phyloP scores from a whole-genome alignment of 179 eudicot species.

The Drosera spatulata region DNA sequence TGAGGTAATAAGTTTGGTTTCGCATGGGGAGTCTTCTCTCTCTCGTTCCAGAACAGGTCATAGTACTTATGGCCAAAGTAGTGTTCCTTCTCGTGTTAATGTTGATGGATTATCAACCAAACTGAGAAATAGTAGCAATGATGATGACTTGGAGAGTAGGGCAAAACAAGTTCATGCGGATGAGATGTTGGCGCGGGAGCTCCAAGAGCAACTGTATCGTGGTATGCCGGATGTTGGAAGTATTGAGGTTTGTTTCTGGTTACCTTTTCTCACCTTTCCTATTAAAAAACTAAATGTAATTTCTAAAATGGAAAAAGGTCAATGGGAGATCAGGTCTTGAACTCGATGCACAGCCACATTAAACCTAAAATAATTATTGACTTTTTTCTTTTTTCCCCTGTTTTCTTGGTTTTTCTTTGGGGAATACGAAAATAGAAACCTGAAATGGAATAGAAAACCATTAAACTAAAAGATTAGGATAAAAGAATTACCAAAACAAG shows the following conservation, averaged over 20 bases:
- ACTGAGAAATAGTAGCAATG: constrained; percentile 16
- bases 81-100: constrained; percentile 24
- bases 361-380: too few relatives aligned
- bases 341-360: too few relatives aligned
- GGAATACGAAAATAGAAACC: too few relatives aligned
- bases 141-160: constrained; percentile 36
- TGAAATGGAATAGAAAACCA: too few relatives aligned
- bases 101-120: constrained; percentile 38
- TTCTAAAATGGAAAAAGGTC: too few relatives aligned
- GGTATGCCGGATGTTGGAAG: constrained; percentile 37
- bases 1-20: constrained; percentile 31
- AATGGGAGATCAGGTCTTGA: too few relatives aligned
- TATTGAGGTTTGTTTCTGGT: constrained; percentile 34
- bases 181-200: constrained; percentile 82
- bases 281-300: not conserved
- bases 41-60: constrained; percentile 22
- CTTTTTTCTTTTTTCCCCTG: too few relatives aligned
- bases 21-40: constrained; percentile 32
- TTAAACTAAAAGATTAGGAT: too few relatives aligned
- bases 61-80: constrained; percentile 11
- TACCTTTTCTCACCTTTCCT: not conserved
- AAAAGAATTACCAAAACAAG: too few relatives aligned
- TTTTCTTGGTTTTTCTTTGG: too few relatives aligned
- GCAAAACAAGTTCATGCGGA: constrained; percentile 68
- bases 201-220: constrained; percentile 85